Percentiles rank a stretch among this genome's conserved stretches.
phyloP scores from a whole-genome alignment of 805 yeast species.

The Cyberlindnera maritima region DNA sequence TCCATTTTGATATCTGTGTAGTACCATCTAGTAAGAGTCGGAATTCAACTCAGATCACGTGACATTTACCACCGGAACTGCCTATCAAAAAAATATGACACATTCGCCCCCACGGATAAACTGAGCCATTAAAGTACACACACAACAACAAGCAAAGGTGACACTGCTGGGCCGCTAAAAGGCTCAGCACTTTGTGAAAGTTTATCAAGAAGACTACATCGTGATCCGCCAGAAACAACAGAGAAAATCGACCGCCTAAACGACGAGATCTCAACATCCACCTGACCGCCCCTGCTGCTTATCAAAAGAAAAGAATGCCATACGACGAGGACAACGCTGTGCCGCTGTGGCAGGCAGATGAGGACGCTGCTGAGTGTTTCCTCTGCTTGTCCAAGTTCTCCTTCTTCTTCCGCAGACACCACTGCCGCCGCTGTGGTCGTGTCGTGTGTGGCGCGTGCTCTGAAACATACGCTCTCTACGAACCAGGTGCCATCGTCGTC shows the following conservation, averaged over 20 bases:
- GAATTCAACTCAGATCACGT: background rate
- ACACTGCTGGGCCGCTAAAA: background rate
- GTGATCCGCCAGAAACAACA: background rate
- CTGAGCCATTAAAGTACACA: background rate
- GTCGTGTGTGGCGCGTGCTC: constrained; percentile 77
- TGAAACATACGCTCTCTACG: constrained; percentile 46
- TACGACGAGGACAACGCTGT: background rate
- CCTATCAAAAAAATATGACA: background rate
- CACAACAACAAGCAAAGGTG: too few relatives aligned
- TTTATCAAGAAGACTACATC: too few relatives aligned
- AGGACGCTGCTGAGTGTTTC: constrained; percentile 47
- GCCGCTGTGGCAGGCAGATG: constrained; percentile 74
- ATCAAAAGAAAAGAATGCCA: background rate
- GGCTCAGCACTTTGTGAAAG: background rate
- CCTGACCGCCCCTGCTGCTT: too few relatives aligned
- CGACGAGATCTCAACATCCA: too few relatives aligned
- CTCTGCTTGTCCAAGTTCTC: constrained; percentile 53
- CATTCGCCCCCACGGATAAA: background rate
- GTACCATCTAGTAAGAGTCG: background rate
- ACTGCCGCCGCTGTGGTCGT: constrained; percentile 78
- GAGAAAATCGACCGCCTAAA: background rate
- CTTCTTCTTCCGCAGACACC: constrained; percentile 72
- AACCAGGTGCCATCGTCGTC: constrained; percentile 58
- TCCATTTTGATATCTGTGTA: background rate
- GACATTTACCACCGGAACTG: background rate